These are phyloP conservation scores for Suillus americanus DNA, from an alignment of 768 basidiomycete genomes.

Conservation along the genomic window DNA sequence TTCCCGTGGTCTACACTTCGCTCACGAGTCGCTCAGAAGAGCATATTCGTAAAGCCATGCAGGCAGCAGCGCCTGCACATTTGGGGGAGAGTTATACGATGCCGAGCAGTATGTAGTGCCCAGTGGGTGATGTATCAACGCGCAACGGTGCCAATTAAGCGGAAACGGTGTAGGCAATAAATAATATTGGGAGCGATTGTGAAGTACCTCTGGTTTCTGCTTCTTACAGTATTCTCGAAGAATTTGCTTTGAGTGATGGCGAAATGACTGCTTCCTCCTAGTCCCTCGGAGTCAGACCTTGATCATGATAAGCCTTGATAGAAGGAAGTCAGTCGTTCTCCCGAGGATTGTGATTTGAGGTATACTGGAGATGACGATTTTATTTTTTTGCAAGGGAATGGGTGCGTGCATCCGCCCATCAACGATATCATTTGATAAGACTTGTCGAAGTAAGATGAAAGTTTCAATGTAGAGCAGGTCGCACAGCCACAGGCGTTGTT, in stretches of 20 bases:
- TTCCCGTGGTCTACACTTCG: background rate
- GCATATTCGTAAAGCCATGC: background rate
- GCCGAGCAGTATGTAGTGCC: background rate
- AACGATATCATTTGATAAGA: background rate
- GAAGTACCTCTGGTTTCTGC: background rate
- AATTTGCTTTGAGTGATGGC: background rate
- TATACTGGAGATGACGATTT: background rate
- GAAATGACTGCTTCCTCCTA: background rate
- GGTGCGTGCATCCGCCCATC: background rate
- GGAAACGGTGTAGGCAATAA: background rate
- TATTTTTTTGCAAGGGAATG: background rate
- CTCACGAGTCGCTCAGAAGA: background rate
- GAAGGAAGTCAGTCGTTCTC: background rate
- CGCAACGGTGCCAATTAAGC: background rate
- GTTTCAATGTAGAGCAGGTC: background rate
- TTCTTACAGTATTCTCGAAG: too few relatives aligned
- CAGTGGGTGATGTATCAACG: background rate
- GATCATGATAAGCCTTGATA: background rate
- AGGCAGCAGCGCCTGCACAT: background rate
- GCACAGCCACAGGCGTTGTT: slow-evolving; percentile 20
- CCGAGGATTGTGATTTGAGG: background rate
- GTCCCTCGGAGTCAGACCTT: background rate
- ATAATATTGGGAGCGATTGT: background rate
- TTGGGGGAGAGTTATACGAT: background rate
- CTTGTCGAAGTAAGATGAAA: background rate